Conservation (phyloP, 2,329 filamentous ascomycete genomes). For the Clarireedia monteithiana region DNA sequence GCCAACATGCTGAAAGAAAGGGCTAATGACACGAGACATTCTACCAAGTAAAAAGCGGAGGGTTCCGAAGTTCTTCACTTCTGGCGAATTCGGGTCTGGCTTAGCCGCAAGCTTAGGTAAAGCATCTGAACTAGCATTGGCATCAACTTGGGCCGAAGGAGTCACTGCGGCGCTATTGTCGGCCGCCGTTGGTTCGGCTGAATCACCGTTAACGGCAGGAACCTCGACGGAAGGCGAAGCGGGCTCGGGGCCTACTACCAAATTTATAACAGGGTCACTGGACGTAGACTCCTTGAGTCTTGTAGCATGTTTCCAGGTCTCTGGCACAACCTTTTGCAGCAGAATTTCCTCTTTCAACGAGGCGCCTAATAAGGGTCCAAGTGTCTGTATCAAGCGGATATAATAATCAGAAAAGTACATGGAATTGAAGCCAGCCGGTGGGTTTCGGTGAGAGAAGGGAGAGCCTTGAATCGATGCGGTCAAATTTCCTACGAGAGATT, state of each 20-base stretch:
- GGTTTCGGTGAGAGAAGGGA: constrained; percentile 47
- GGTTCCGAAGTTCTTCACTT: constrained; percentile 70
- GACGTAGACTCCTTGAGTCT: constrained; percentile 8
- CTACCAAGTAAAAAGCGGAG: constrained; percentile 71
- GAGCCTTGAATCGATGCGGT: constrained; percentile 63
- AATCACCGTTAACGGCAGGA: background rate
- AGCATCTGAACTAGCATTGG: background rate
- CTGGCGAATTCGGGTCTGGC: constrained; percentile 34
- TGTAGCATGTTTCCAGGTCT: constrained; percentile 44
- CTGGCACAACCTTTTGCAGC: constrained; percentile 65
- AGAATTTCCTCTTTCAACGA: constrained; percentile 81
- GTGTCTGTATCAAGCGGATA: constrained; percentile 59
- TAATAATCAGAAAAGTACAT: constrained; percentile 86
- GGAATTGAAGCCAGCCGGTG: constrained; percentile 56
- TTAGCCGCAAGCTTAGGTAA: constrained; percentile 34
- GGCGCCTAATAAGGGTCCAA: constrained; percentile 71
- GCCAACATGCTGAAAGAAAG: constrained; percentile 79
- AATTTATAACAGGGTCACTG: constrained; percentile 6
- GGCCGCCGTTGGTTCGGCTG: background rate
- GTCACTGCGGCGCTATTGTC: constrained; percentile 2
- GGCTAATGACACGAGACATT: constrained; percentile 70
- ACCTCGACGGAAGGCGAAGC: constrained; percentile 9
- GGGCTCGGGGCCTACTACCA: constrained; percentile 11
- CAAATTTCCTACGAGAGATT: constrained; percentile 68
- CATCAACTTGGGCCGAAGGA: background rate